phyloP scores from a whole-genome alignment of 768 basidiomycete genomes.

The Nidula microcarpa region DNA sequence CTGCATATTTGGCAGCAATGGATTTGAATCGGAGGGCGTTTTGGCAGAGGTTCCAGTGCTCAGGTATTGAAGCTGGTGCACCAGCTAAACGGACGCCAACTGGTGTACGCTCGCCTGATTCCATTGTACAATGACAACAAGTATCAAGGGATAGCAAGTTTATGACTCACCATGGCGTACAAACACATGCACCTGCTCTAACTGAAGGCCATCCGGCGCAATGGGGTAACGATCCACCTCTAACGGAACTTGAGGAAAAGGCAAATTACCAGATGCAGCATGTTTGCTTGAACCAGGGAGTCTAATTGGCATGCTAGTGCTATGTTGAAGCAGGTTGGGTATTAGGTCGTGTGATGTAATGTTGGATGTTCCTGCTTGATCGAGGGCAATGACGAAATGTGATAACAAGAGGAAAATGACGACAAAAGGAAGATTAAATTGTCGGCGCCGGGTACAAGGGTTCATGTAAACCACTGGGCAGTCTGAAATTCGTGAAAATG shows the following conservation, averaged over 20 bases:
- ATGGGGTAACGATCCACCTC: conserved; percentile 60
- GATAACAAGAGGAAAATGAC: no score
- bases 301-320: not conserved
- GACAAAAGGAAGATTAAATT: no score
- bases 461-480: no score
- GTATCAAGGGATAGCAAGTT: not conserved
- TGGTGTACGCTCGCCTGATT: conserved; percentile 70
- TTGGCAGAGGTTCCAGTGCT: conserved; percentile 67
- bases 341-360: no score
- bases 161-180: conserved; percentile 63
- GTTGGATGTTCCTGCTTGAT: no score
- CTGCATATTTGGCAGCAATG: conserved; percentile 30
- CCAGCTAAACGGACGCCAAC: conserved; percentile 64
- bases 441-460: no score
- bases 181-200: conserved; percentile 75
- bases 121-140: not conserved
- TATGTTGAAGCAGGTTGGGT: not conserved
- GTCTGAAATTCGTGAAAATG: no score
- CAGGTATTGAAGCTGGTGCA: conserved; percentile 62
- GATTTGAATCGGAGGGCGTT: conserved; percentile 47
- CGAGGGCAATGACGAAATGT: no score
- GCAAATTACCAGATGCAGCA: no score
- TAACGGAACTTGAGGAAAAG: conserved; percentile 38
- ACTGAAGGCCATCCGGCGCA: conserved; percentile 48
- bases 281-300: no score